Conservation (phyloP, 805 yeast species). For the Ogataea trehalophila region DNA sequence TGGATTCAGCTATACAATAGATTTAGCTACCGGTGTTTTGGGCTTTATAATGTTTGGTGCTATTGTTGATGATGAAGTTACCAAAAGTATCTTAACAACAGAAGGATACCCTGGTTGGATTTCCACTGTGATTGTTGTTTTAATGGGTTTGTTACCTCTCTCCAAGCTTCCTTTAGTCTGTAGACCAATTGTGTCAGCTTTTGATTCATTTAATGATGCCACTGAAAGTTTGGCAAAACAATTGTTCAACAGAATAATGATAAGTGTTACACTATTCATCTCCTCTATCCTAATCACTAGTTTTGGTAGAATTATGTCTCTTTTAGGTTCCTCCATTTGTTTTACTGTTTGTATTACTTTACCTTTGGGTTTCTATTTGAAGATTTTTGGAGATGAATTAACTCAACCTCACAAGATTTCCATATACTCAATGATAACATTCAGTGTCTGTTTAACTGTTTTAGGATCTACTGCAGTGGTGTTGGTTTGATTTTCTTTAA, state of each 20-base stretch:
- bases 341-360: slow-evolving; percentile 74
- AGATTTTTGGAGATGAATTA: slow-evolving; percentile 44
- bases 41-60: slow-evolving; percentile 62
- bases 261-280: slow-evolving; percentile 53
- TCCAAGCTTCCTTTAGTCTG: slow-evolving; percentile 83
- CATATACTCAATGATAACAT: slow-evolving; percentile 39
- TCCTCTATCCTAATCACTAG: slow-evolving; percentile 67
- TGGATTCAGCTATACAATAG: slow-evolving; percentile 53
- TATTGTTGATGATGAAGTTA: slow-evolving; percentile 46
- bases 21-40: slow-evolving; percentile 56
- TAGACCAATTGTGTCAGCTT: slow-evolving; percentile 71
- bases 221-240: slow-evolving; percentile 4
- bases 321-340: slow-evolving; percentile 77
- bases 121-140: slow-evolving; percentile 48
- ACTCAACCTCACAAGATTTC: slow-evolving; percentile 33
- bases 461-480: slow-evolving; percentile 58
- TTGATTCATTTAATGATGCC: slow-evolving; percentile 37
- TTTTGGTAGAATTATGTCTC: slow-evolving; percentile 77
- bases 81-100: slow-evolving; percentile 39
- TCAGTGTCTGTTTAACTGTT: slow-evolving; percentile 46
- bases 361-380: slow-evolving; percentile 69
- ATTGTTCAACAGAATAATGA: slow-evolving; percentile 34
- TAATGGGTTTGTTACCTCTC: slow-evolving; percentile 78
- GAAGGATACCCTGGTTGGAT: slow-evolving; percentile 47
- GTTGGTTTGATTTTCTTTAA: slow-evolving; percentile 1